Conservation (phyloP, 306 rosid genomes). For the Dryas drummondii region DNA sequence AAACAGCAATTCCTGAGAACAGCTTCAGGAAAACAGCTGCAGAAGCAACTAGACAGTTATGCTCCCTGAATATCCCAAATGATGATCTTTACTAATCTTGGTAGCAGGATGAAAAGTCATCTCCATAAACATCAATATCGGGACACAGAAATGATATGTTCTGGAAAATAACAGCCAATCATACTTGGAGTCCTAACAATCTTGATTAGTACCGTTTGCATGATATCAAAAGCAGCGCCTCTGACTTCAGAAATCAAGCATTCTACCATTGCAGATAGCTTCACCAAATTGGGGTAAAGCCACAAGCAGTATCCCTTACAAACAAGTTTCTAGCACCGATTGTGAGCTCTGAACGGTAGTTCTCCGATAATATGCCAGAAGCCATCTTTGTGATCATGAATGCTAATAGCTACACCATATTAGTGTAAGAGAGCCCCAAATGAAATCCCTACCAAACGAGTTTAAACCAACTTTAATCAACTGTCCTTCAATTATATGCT, state of each 20-base stretch:
- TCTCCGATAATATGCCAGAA: slow-evolving; percentile 8
- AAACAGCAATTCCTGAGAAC: slow-evolving; percentile 14
- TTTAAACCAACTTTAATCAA: background rate
- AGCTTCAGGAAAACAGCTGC: slow-evolving; percentile 10
- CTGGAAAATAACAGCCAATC: background rate
- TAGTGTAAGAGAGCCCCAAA: background rate
- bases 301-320: background rate
- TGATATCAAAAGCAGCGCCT: background rate
- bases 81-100: background rate
- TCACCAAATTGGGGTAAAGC: background rate
- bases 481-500: slow-evolving; percentile 4
- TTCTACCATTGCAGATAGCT: background rate
- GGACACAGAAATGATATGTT: background rate
- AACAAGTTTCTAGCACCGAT: slow-evolving; percentile 2
- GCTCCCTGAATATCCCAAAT: slow-evolving; percentile 2
- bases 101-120: background rate
- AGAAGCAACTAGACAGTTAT: slow-evolving; percentile 14
- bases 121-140: background rate
- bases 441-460: background rate
- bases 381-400: slow-evolving; percentile 27
- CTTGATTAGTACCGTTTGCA: background rate
- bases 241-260: background rate
- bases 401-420: background rate
- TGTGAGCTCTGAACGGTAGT: background rate
- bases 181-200: background rate